Percentiles rank a stretch among this genome's conserved stretches.
These are phyloP conservation scores for Leersia perrieri DNA, from an alignment of 176 grass and related monocot genomes.

Conservation along the genomic window DNA sequence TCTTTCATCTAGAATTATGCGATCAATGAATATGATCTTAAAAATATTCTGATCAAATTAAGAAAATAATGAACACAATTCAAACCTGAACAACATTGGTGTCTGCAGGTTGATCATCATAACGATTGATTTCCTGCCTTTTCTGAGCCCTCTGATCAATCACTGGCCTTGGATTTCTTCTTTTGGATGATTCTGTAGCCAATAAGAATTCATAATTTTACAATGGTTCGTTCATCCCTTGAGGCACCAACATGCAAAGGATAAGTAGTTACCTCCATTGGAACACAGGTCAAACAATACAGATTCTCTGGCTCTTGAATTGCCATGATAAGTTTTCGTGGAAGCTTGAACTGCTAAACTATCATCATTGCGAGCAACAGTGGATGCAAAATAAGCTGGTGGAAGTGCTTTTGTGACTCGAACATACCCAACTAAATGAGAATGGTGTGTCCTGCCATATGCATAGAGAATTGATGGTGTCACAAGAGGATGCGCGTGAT, in stretches of 20 bases:
- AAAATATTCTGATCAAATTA: not conserved
- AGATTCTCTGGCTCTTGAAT: conserved; percentile 16
- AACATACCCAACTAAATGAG: conserved; percentile 24
- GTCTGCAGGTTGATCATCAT: not conserved
- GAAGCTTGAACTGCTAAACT: conserved; percentile 20
- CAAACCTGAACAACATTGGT: conserved; percentile 17
- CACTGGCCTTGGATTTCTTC: conserved; percentile 1
- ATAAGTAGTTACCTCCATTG: conserved; percentile 26
- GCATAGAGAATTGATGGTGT: conserved; percentile 6
- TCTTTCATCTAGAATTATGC: conserved; percentile 23
- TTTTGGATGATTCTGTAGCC: conserved; percentile 22
- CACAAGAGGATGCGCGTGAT: not conserved
- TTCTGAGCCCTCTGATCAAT: conserved; percentile 26
- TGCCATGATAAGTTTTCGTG: not conserved
- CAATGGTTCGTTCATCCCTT: conserved; percentile 19
- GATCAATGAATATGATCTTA: not conserved
- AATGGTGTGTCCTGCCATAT: conserved; percentile 32
- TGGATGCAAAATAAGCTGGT: conserved; percentile 26
- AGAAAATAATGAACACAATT: not conserved
- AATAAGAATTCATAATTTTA: not conserved
- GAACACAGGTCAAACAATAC: conserved; percentile 15
- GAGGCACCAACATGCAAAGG: conserved; percentile 6
- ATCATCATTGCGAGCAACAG: not conserved
- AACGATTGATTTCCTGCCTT: conserved; percentile 19
- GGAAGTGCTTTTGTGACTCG: not conserved